phyloP scores from a whole-genome alignment of 2,329 filamentous ascomycete genomes.

The Aspergillus flavus region DNA sequence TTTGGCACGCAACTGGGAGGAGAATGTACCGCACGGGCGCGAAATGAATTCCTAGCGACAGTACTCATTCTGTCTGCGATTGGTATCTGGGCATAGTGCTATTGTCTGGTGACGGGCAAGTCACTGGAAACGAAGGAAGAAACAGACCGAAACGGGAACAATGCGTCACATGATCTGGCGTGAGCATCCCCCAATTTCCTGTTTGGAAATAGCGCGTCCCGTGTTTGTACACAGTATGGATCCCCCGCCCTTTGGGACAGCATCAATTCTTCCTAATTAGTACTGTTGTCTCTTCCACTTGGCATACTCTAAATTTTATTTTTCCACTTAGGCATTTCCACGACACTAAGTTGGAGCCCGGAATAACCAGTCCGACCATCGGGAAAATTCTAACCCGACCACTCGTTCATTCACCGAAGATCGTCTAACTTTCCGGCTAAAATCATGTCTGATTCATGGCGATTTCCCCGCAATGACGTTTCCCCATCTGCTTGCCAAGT shows the following conservation, averaged over 20 bases:
- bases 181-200: not conserved
- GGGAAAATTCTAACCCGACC: not conserved
- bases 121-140: not conserved
- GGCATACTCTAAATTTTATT: not conserved
- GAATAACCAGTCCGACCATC: not conserved
- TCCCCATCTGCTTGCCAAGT: not conserved
- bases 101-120: not conserved
- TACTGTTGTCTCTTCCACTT: not conserved
- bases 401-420: not conserved
- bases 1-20: not conserved
- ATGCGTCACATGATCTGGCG: not conserved
- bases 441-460: not conserved
- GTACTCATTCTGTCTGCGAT: conserved; percentile 16
- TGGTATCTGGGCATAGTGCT: not conserved
- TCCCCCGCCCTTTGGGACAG: not conserved
- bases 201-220: not conserved
- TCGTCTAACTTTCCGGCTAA: not conserved
- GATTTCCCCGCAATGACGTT: conserved; percentile 1
- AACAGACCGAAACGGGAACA: not conserved
- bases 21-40: conserved; percentile 26
- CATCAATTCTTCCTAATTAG: not conserved
- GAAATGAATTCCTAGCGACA: conserved; percentile 23
- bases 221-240: too few species aligned
- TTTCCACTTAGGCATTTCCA: not conserved
- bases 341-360: not conserved